Evolutionary conservation across 2,329 filamentous ascomycete species (phyloP), one percentile per base, ranked within the genome.

Genomic region (Penicillium verrucosum): DNA sequence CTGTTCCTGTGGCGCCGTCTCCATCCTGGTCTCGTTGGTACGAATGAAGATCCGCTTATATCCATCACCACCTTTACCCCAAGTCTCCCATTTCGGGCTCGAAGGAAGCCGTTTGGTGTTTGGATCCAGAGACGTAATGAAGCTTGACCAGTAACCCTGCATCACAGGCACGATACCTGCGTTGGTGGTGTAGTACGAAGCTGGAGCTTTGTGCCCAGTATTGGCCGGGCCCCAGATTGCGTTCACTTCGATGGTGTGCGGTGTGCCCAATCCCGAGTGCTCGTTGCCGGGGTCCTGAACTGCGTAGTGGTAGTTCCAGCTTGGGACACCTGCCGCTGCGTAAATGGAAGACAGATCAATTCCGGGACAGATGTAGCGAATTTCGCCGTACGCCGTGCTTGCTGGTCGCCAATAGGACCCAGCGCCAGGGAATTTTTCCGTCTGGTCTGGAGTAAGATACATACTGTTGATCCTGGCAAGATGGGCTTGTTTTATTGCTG

Each of bases 81-180:
- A 85, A 5, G 70, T 68, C 59, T 75, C 70, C 85, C 85, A 88
- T 53, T 71, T 71, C 3, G 83, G 82, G 42, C 76, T 76, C 0
- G 77, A 79, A 0, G 60, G 37, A 42, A 71, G 60, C 9, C 82
- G 78, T 53, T 79, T 72, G 16, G 64, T 76, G 67, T 92, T 92
- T 0, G 89, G 89, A 69, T 92, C 78, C 37, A 85, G 79, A 0
- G 78, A 78, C 27, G 82, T 75, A 58, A 92, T 85, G 68, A 92
- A 92, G 61, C 85, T 89, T 1, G 85, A 83, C 87, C 88, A 92
- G 71, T 91, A 92, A 0, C 79, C 81, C 66, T 90, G 86, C 29
- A 89, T 81, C 0, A 88, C 73, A 0, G 82, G 78, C 1, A 88
- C 79, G 6, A 88, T 84, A 0, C 68, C 67, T 1, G 75, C 80